Conservation (phyloP, 2,329 filamentous ascomycete genomes). For the Fusarium dimerum region DNA sequence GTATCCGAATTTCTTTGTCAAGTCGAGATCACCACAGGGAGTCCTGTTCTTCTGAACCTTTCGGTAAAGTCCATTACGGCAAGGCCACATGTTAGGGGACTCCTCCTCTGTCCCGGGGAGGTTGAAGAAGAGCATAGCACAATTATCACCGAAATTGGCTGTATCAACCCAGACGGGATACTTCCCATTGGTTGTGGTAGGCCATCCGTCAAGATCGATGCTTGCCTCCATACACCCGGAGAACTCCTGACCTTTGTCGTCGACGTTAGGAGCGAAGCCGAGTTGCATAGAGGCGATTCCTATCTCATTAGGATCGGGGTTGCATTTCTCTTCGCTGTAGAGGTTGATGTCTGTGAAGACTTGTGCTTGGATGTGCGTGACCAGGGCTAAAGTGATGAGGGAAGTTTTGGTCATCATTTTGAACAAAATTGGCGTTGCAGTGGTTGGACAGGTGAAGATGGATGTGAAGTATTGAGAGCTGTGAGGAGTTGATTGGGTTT, state of each 20-base stretch:
- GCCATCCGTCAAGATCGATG: neutral
- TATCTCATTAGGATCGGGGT: neutral
- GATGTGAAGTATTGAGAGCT: neutral
- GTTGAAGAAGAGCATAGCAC: constrained; percentile 10
- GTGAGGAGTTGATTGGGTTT: neutral
- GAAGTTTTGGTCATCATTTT: neutral
- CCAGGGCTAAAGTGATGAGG: neutral
- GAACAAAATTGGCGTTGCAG: neutral
- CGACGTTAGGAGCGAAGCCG: neutral
- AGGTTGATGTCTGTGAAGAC: neutral
- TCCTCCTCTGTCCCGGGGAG: constrained; percentile 7
- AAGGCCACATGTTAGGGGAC: neutral
- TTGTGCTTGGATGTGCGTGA: neutral
- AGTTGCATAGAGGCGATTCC: neutral
- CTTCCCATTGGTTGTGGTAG: neutral
- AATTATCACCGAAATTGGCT: neutral
- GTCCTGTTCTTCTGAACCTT: constrained; percentile 2
- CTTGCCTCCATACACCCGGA: constrained; percentile 1
- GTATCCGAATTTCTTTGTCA: constrained; percentile 1
- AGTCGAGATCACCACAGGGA: neutral
- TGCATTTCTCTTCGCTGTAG: neutral
- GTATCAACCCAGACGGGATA: constrained; percentile 5
- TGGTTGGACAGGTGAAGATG: neutral
- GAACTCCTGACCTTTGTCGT: neutral
- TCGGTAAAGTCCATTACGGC: neutral